Conservation (phyloP, 1,284 basidiomycete species). For the Cutaneotrichosporon sp. region DNA sequence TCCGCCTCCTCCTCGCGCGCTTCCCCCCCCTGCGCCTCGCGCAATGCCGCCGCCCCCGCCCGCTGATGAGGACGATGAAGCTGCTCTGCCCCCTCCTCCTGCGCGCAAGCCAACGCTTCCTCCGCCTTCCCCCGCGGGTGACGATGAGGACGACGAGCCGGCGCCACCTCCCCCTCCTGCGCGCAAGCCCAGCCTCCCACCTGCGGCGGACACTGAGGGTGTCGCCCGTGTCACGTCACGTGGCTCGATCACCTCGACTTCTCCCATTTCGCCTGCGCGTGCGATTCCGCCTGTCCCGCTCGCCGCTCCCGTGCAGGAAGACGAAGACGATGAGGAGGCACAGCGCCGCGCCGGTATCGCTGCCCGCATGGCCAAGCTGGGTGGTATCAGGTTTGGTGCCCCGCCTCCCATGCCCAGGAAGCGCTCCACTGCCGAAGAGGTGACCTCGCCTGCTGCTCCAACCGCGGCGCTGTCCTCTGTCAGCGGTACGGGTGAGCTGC, state of each 20-base stretch:
- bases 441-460: neutral
- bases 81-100: constrained; percentile 20
- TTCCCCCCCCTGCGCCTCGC: neutral
- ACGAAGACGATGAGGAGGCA: constrained; percentile 60
- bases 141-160: neutral
- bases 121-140: neutral
- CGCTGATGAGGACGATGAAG: constrained; percentile 12
- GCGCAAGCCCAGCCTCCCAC: constrained; percentile 20
- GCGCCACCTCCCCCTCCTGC: neutral
- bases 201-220: constrained; percentile 5
- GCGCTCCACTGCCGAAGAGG: neutral
- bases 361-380: constrained; percentile 83
- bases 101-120: neutral
- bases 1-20: neutral
- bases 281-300: neutral
- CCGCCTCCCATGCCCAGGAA: constrained; percentile 38
- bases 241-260: constrained; percentile 3
- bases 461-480: constrained; percentile 9
- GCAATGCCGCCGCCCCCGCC: neutral
- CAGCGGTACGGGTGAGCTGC: neutral
- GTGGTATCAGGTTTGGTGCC: constrained; percentile 76
- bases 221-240: neutral
- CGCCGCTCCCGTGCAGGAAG: neutral
- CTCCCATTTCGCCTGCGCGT: constrained; percentile 17
- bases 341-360: constrained; percentile 77